phyloP scores from a whole-genome alignment of 1,284 basidiomycete genomes.

The Microbotryomycetes sp. region DNA sequence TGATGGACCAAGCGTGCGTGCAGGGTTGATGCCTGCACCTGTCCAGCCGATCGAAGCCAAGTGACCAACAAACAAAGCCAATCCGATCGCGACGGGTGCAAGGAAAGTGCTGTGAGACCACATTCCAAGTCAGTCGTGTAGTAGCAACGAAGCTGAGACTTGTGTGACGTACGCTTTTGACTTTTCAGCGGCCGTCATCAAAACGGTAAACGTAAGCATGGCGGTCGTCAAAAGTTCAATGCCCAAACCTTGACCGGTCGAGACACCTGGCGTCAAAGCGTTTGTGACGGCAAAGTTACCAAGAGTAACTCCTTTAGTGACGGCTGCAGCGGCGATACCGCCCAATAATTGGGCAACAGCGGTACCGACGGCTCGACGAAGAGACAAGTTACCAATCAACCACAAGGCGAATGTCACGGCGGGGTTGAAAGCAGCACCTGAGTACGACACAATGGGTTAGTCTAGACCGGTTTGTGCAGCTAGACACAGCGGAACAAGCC shows the following conservation, averaged over 20 bases:
- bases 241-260: slow-evolving; percentile 37
- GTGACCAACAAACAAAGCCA: slow-evolving; percentile 48
- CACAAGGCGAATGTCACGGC: slow-evolving; percentile 47
- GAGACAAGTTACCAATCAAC: slow-evolving; percentile 46
- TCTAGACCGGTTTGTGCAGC: too few relatives aligned
- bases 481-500: too few relatives aligned
- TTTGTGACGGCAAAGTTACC: slow-evolving; percentile 44
- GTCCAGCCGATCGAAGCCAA: slow-evolving; percentile 26
- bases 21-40: slow-evolving; percentile 21
- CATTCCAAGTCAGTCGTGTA: slow-evolving; percentile 21
- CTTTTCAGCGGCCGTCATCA: slow-evolving; percentile 49
- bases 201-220: slow-evolving; percentile 43
- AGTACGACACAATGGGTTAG: slow-evolving; percentile 41
- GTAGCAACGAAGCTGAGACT: not conserved
- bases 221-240: slow-evolving; percentile 48
- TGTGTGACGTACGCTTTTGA: slow-evolving; percentile 40
- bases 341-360: slow-evolving; percentile 46
- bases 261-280: slow-evolving; percentile 40
- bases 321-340: slow-evolving; percentile 47
- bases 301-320: slow-evolving; percentile 44
- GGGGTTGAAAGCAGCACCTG: slow-evolving; percentile 42
- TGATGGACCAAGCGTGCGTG: slow-evolving; percentile 43
- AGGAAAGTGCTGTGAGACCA: slow-evolving; percentile 45
- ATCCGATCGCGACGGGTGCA: slow-evolving; percentile 50
- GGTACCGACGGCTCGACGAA: slow-evolving; percentile 43